Base-by-base conservation (phyloP, 495 filamentous ascomycete species). In the Xanthoparmelia taractica region DNA sequence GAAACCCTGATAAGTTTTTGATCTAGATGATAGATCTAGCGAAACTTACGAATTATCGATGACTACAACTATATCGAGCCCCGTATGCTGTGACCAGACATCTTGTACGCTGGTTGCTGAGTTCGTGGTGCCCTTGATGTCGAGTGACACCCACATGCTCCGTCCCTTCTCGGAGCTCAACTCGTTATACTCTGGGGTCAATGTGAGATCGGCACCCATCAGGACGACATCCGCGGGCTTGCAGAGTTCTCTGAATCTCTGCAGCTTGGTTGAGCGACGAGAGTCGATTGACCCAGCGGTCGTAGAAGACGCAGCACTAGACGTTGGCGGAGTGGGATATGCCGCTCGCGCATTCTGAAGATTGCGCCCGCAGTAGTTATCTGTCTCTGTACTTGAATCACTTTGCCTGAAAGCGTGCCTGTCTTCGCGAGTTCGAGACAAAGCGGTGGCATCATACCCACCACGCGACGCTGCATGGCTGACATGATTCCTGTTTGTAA, bases 31-130 rank as follows among this genome's bases (percentile, higher is more conserved):
- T 15, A 0, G 48, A 36, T 37, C 2, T 12, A 47, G 18, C 25
- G 50, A 17, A 12, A 31, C 67, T 57, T 50, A 71, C 69, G 62
- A 63, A 34, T 71, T 71, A 29, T 71, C 67, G 36, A 71, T 61
- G 10, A 71, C 31, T 6, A 71, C 60, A 54, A 58, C 67, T 17
- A 71, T 57, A 36, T 68, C 65, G 34, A 71, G 65, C 11, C 59
- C 56, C 31, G 36, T 54, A 31, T 37, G 36, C 11, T 55, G 33
- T 43, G 55, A 37, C 33, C 36, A 45, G 6, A 58, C 33, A 31
- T 62, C 37, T 25, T 43, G 57, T n/a, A 17, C 50, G 36, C 29
- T 31, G 11, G 45, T 27, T 20, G 56, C 13, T 23, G 48, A 20
- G 15, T 41, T 55, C 31, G 65, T 8, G 36, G 45, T 48, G 18